Percentiles rank a stretch among this genome's conserved stretches.
Conservation (phyloP, 1,284 basidiomycete species). For the Naganishia albida region DNA sequence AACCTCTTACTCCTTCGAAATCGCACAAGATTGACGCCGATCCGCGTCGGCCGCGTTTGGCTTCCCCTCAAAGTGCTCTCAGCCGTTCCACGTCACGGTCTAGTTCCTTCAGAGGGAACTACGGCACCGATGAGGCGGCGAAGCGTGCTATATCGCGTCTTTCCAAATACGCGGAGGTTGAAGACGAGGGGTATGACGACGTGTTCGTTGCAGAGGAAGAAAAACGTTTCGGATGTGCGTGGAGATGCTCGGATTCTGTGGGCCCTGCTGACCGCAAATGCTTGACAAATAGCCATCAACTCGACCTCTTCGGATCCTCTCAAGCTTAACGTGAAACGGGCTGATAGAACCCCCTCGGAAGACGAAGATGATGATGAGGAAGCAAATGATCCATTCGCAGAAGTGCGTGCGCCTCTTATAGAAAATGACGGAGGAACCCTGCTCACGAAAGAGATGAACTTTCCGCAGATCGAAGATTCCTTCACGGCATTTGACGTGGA, state of each 20-base stretch:
- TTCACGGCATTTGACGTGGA: conserved; percentile 85
- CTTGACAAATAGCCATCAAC: conserved; percentile 31
- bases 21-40: background rate
- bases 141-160: conserved; percentile 50
- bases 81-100: conserved; percentile 44
- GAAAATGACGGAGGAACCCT: no score
- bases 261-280: conserved; percentile 6
- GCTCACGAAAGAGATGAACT: no score
- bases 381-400: conserved; percentile 91
- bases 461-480: conserved; percentile 70
- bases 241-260: background rate
- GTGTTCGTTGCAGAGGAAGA: conserved; percentile 62
- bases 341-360: conserved; percentile 81
- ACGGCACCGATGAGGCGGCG: background rate
- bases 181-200: conserved; percentile 85
- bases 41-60: background rate
- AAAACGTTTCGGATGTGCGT: conserved; percentile 17
- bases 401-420: conserved; percentile 57
- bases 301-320: conserved; percentile 55
- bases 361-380: conserved; percentile 82
- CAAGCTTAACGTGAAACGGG: conserved; percentile 77
- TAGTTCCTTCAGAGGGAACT: conserved; percentile 40
- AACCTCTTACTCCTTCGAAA: background rate
- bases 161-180: conserved; percentile 78
- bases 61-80: conserved; percentile 13